Conservation (phyloP, 192 early-diverging fungal genomes). For the Funneliformis geosporum region DNA sequence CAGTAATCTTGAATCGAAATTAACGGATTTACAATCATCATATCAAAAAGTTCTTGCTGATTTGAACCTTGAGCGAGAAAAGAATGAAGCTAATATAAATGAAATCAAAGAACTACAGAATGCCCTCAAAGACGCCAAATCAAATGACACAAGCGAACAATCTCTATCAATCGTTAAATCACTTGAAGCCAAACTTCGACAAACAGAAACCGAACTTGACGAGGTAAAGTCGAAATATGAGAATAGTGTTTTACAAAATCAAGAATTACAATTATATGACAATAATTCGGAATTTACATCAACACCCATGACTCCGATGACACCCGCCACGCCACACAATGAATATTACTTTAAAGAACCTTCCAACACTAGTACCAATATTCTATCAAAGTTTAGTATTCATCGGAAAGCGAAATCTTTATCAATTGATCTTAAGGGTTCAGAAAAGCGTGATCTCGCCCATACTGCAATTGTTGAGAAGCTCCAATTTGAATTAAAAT, state of each 20-base stretch:
- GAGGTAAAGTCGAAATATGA: conserved; percentile 8
- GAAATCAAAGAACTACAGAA: no score
- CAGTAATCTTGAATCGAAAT: no score
- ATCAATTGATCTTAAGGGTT: neutral
- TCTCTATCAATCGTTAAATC: neutral
- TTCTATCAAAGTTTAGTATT: neutral
- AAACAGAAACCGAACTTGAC: neutral
- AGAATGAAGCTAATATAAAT: no score
- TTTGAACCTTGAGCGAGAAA: no score
- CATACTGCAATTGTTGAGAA: neutral
- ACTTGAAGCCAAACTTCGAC: conserved; percentile 16
- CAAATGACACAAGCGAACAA: neutral
- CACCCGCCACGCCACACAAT: neutral
- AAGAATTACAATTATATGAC: neutral
- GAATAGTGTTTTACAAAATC: neutral
- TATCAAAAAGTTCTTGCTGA: no score
- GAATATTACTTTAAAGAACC: neutral
- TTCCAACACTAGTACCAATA: neutral
- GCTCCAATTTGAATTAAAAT: conserved; percentile 11
- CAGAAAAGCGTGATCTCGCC: neutral
- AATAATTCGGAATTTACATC: neutral
- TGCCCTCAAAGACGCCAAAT: no score
- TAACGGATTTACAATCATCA: no score
- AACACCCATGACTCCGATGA: neutral
- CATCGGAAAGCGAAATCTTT: conserved; percentile 10